Evolutionary conservation across 2,329 filamentous ascomycete genomes (phyloP).

Genomic region (Nothopassalora personata): DNA sequence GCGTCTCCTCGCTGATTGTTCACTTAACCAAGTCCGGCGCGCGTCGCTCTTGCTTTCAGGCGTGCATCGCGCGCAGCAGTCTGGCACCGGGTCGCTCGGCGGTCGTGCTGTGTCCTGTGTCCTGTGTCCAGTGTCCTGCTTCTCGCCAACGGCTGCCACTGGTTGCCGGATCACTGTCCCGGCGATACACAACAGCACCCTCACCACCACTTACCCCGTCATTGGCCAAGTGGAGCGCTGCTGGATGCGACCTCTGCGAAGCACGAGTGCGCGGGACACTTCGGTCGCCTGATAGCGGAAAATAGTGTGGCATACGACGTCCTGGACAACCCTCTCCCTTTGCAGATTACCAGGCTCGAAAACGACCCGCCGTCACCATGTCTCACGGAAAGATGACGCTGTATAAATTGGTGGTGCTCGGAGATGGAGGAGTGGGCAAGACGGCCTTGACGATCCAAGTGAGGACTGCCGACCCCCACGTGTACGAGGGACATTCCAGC

Average conservation of each 20-base stretch:
- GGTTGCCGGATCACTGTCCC: conserved; percentile 9
- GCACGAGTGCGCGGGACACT: conserved; percentile 8
- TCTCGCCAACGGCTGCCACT: conserved; percentile 8
- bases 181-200: conserved; percentile 11
- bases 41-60: background rate
- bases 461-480: background rate
- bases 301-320: background rate
- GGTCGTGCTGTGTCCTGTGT: conserved; percentile 2
- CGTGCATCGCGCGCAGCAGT: background rate
- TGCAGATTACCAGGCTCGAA: background rate
- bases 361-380: conserved; percentile 21
- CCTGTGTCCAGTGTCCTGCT: conserved; percentile 10
- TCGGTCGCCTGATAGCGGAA: conserved; percentile 9
- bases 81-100: background rate
- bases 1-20: conserved; percentile 13
- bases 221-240: conserved; percentile 11
- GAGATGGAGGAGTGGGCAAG: conserved; percentile 97
- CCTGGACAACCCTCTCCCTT: background rate
- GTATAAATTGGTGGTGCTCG: conserved; percentile 94
- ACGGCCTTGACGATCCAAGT: conserved; percentile 93
- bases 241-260: conserved; percentile 6
- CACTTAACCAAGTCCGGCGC: background rate
- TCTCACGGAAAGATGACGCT: conserved; percentile 37
- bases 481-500: conserved; percentile 2
- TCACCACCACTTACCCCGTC: conserved; percentile 6